Evolutionary conservation across 164 flowering plant species (phyloP).

Genomic region (Liriodendron chinense): DNA sequence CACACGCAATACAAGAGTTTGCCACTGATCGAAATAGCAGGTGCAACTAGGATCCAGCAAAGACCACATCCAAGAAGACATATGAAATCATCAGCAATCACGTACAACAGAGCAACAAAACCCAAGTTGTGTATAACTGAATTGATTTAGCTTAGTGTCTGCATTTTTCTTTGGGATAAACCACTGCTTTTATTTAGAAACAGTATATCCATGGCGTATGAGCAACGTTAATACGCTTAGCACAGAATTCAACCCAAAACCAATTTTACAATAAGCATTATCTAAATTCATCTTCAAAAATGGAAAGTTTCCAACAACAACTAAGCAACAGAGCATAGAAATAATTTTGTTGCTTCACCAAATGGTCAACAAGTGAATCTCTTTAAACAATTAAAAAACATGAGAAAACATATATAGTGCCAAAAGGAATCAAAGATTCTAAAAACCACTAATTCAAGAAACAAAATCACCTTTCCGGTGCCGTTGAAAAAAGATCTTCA

Average conservation of each 20-base stretch:
- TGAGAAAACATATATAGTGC: not conserved
- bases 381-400: not conserved
- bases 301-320: not conserved
- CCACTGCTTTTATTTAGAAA: too few species aligned
- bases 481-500: slow-evolving; percentile 70
- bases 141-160: too few species aligned
- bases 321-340: not conserved
- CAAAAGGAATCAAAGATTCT: not conserved
- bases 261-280: not conserved
- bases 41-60: too few species aligned
- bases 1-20: too few species aligned
- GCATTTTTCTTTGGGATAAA: too few species aligned
- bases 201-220: too few species aligned
- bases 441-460: not conserved
- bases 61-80: too few species aligned
- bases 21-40: too few species aligned
- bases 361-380: not conserved
- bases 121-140: too few species aligned
- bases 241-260: not conserved
- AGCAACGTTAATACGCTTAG: too few species aligned
- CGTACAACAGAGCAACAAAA: too few species aligned
- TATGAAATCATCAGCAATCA: too few species aligned
- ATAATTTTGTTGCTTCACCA: not conserved
- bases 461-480: slow-evolving; percentile 57
- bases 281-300: not conserved